A percentile compares a stretch with the other conserved stretches of the same genome.
Conservation (phyloP, 768 basidiomycete genomes). For the Russula griseocarnosa region DNA sequence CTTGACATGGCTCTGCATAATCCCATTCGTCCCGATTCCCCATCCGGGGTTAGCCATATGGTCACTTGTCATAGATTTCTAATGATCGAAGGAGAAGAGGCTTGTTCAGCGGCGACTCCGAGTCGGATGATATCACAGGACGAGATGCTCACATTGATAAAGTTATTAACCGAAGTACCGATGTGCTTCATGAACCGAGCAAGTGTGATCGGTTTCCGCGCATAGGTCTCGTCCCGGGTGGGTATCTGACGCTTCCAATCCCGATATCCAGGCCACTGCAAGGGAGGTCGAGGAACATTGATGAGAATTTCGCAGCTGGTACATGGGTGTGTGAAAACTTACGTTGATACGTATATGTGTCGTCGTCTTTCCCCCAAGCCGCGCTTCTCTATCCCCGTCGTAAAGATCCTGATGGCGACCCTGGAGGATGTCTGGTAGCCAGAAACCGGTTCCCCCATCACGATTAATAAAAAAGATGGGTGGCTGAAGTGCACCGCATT, state of each 20-base stretch:
- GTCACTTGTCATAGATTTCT: not conserved
- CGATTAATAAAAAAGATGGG: constrained; percentile 10
- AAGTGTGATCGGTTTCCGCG: not conserved
- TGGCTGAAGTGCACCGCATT: not conserved
- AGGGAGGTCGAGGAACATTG: not conserved
- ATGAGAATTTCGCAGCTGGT: not conserved
- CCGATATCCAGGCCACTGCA: constrained; percentile 10
- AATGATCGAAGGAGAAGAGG: too few species aligned
- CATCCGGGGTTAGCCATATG: not conserved
- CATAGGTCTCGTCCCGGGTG: not conserved
- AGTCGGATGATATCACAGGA: not conserved
- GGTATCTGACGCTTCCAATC: constrained; percentile 17
- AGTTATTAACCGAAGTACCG: constrained; percentile 13
- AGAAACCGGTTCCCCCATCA: constrained; percentile 6
- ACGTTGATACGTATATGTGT: constrained; percentile 16
- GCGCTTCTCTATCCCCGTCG: not conserved
- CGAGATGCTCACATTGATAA: constrained; percentile 7
- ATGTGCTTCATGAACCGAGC: constrained; percentile 20
- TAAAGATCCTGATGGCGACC: not conserved
- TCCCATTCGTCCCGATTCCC: constrained; percentile 8
- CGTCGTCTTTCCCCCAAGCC: constrained; percentile 8
- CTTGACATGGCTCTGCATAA: constrained; percentile 7
- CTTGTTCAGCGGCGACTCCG: not conserved
- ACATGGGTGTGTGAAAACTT: not conserved
- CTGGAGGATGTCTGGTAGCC: constrained; percentile 8